phyloP scores from a whole-genome alignment of 2,329 filamentous ascomycete species.

The Emmonsiellopsis sp. region DNA sequence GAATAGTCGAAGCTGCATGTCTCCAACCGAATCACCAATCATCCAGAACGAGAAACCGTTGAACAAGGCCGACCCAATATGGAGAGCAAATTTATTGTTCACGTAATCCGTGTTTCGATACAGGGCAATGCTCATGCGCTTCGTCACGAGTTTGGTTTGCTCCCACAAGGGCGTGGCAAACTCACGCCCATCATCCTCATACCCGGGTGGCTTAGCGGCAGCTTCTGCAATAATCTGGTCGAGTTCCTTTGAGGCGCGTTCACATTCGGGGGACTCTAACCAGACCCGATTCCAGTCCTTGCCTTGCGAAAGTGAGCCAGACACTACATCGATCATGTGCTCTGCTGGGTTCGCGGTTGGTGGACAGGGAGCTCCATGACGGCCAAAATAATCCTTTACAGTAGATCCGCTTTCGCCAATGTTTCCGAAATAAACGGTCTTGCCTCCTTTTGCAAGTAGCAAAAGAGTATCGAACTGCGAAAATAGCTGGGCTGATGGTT shows the following conservation, averaged over 20 bases:
- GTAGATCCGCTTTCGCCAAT: slow-evolving; percentile 52
- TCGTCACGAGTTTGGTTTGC: slow-evolving; percentile 58
- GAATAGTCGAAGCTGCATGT: slow-evolving; percentile 61
- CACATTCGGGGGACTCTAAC: slow-evolving; percentile 46
- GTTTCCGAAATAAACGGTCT: slow-evolving; percentile 60
- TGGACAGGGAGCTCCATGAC: slow-evolving; percentile 52
- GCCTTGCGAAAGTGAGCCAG: slow-evolving; percentile 46
- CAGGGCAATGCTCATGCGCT: slow-evolving; percentile 56
- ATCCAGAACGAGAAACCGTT: slow-evolving; percentile 56
- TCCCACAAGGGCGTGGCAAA: slow-evolving; percentile 56
- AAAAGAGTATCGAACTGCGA: slow-evolving; percentile 65
- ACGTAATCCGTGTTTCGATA: slow-evolving; percentile 60
- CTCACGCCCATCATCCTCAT: slow-evolving; percentile 40
- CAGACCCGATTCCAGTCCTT: slow-evolving; percentile 50
- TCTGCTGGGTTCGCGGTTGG: slow-evolving; percentile 63
- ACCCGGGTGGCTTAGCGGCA: slow-evolving; percentile 33
- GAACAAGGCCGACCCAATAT: slow-evolving; percentile 42
- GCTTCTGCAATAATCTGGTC: slow-evolving; percentile 48
- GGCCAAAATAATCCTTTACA: slow-evolving; percentile 55
- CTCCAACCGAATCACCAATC: slow-evolving; percentile 52
- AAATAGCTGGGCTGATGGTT: slow-evolving; percentile 88
- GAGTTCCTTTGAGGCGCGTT: slow-evolving; percentile 51
- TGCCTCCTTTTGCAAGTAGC: slow-evolving; percentile 56
- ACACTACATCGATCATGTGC: slow-evolving; percentile 56
- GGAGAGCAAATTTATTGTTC: slow-evolving; percentile 53